Percentiles rank a stretch among this genome's conserved stretches.
Conservation (phyloP, 1,139 yeast species). For the Saccharomyces uvarum region DNA sequence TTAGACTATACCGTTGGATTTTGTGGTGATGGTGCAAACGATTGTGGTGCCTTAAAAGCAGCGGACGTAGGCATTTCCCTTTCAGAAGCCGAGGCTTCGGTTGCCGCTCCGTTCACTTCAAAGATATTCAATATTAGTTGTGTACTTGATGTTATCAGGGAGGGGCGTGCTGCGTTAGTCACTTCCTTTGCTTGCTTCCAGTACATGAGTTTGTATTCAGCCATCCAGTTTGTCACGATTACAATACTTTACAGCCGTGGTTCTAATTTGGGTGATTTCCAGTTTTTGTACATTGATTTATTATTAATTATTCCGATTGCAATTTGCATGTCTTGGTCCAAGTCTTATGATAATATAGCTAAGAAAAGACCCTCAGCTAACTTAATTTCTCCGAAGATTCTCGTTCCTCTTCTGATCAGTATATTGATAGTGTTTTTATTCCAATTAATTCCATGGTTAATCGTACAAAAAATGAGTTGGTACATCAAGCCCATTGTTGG, state of each 20-base stretch:
- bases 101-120: conserved; percentile 97
- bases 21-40: conserved; percentile 97
- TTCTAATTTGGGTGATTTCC: conserved; percentile 94
- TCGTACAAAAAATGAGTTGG: conserved; percentile 59
- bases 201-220: conserved; percentile 94
- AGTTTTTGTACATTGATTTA: conserved; percentile 86
- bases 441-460: conserved; percentile 62
- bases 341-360: conserved; percentile 57
- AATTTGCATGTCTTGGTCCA: conserved; percentile 94
- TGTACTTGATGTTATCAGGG: conserved; percentile 81
- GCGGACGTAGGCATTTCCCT: conserved; percentile 95
- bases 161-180: conserved; percentile 90
- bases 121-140: conserved; percentile 84
- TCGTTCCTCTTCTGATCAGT: conserved; percentile 72
- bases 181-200: conserved; percentile 95
- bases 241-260: conserved; percentile 81
- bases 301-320: conserved; percentile 89
- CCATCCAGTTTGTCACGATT: conserved; percentile 87
- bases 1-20: conserved; percentile 91
- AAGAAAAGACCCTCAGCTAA: conserved; percentile 88
- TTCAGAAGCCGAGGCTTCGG: conserved; percentile 96
- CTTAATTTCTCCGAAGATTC: conserved; percentile 77
- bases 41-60: conserved; percentile 95
- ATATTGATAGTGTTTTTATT: conserved; percentile 53
- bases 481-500: conserved; percentile 77